Evolutionary conservation across 2,329 filamentous ascomycete genomes (phyloP).

Genomic region (Botrytis medusae): DNA sequence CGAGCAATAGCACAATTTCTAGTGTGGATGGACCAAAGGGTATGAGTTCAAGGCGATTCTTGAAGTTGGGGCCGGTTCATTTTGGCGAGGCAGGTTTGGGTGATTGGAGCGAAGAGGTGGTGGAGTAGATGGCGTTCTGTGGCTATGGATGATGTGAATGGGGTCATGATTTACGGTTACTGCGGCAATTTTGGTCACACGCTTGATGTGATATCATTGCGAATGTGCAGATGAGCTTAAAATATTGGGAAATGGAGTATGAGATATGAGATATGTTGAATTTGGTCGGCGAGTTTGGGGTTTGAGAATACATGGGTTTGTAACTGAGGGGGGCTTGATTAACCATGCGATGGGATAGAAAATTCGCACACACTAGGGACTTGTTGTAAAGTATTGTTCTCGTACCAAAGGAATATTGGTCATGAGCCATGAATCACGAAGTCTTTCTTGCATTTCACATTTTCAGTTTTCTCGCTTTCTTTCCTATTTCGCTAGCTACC

Average conservation of each 20-base stretch:
- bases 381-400: conserved; percentile 8
- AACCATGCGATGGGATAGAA: not conserved
- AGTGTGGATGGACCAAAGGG: conserved; percentile 15
- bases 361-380: not conserved
- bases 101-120: conserved; percentile 37
- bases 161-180: not conserved
- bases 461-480: not conserved
- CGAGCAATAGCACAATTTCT: conserved; percentile 9
- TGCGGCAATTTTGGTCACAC: not conserved
- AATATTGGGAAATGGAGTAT: not conserved
- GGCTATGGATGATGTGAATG: not conserved
- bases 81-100: conserved; percentile 30
- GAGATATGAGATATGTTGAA: not conserved
- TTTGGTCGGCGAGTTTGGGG: not conserved
- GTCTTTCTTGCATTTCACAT: not conserved
- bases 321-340: not conserved
- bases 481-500: not conserved
- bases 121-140: not conserved
- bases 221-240: not conserved
- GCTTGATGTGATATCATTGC: not conserved
- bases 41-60: conserved; percentile 28
- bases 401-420: not conserved
- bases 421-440: not conserved
- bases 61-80: conserved; percentile 37
- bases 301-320: not conserved